Base-by-base conservation (phyloP, 116 monocot genomes). In the Iris pallida region DNA sequence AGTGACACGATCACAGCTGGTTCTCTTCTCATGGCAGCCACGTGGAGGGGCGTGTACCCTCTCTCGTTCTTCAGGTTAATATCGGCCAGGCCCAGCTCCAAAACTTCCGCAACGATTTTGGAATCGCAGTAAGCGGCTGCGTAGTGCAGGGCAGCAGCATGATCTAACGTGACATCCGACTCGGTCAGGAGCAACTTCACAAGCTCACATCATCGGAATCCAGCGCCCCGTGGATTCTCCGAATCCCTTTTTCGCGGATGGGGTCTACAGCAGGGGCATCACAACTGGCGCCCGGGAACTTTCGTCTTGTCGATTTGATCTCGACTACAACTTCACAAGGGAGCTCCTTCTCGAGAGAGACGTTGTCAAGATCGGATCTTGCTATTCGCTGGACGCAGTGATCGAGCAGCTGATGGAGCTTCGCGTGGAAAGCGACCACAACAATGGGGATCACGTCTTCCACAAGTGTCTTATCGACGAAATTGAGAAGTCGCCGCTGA, bases 131-230 rank as follows among this genome's bases (percentile, higher is more conserved):
- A 97, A 43, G 92, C 80, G 58, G 72, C 81, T 14, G 97, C 88
- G 69, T 97, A 90, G 57, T 97, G 97, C 18, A 97, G 73, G 46
- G 90, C 97, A 72, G 79, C 71, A 17, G 90, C 92, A 68, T 90
- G 80, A 70, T 97, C 97, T 12, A 97, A 70, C 10, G 85, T 87
- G 55, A 92, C 68, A 7, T 76, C 45, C 5, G 97, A 92, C 78
- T 97, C 97, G 18, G 59, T 74, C 52, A 97, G 76, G 20, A 97
- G 92, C 76, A 97, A 73, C 70, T 87, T 92, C 53, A 97, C 92
- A 69, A 97, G 90, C 62, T 92, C 90, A 92, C 81, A 76, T 97
- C 97, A 76, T 97, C 97, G 47, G 78, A 88, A 73, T 97, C 97
- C 10, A 97, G 77, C 5, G 97, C 97, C 66, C 78, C 83, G 57